phyloP scores from a whole-genome alignment of 2,329 filamentous ascomycete species.

The Truncatella angustata region DNA sequence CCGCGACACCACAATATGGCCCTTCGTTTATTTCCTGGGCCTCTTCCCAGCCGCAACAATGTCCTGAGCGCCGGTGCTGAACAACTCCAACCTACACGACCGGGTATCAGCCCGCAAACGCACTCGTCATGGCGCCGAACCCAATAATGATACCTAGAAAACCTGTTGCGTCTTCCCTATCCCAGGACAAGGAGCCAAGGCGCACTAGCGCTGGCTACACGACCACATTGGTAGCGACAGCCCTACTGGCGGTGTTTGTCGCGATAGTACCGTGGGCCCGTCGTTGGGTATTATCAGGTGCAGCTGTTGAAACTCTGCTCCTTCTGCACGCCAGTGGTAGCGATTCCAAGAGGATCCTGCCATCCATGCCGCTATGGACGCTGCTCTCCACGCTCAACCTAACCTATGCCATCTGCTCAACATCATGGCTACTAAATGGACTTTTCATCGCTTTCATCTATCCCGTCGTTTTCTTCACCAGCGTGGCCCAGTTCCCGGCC shows the following conservation, averaged over 20 bases:
- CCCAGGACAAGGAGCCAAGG: neutral
- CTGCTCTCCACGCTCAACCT: slow-evolving; percentile 44
- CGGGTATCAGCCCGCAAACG: neutral
- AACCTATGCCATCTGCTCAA: slow-evolving; percentile 43
- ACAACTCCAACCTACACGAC: neutral
- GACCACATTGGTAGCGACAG: neutral
- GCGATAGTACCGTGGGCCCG: slow-evolving; percentile 4
- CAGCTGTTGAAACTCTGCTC: slow-evolving; percentile 15
- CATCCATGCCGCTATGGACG: slow-evolving; percentile 43
- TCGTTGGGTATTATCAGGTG: slow-evolving; percentile 4
- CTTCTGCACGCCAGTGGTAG: slow-evolving; percentile 30
- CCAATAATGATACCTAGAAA: slow-evolving; percentile 11
- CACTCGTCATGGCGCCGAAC: slow-evolving; percentile 5
- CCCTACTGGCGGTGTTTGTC: neutral
- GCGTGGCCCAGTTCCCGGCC: slow-evolving; percentile 42
- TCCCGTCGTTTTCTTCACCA: slow-evolving; percentile 37
- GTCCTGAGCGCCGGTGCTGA: neutral
- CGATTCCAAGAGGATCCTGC: slow-evolving; percentile 38
- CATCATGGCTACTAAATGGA: slow-evolving; percentile 50
- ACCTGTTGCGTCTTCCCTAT: slow-evolving; percentile 6
- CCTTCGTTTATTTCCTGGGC: too few relatives aligned
- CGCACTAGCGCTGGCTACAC: neutral
- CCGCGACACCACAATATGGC: too few relatives aligned
- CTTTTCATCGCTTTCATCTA: slow-evolving; percentile 40
- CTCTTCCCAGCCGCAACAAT: too few relatives aligned